Evolutionary conservation across 306 rosid species (phyloP), one percentile per base, ranked within the genome.

Genomic region (Sechiopsis laciniata): DNA sequence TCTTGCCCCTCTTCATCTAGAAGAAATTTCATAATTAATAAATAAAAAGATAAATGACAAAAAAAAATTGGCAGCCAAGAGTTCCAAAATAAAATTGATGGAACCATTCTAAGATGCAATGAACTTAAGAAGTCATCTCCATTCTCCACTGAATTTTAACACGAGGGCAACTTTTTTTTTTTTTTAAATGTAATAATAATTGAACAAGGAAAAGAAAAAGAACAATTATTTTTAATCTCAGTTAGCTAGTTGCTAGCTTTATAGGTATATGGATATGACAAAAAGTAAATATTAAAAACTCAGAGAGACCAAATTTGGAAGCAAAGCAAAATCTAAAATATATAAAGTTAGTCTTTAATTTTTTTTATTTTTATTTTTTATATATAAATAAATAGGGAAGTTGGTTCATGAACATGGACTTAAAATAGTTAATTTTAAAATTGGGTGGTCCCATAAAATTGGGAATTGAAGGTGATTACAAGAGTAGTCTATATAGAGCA

Each of bases 61-160:
- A 32, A 32, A 32, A 5, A 59, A 3, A 50, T 19, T 19, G 8
- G 72, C 72, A 42, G 73, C 37, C 73, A 67, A 37, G 73, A 48
- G n/a, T 19, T 67, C 7, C 54, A 42, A 66, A 66, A 11, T 37
- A 17, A 17, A 64, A 64, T 37, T 37, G 51, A 66, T 66, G 35
- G 55, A 66, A 40, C 11, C 72, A 66, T 67, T 12, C 29, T 19
- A 67, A 67, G 73, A 20, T 67, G 56, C 73, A 67, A 40, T 67
- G 73, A 67, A 67, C 73, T 67, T 46, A 46, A 46, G 17, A 45
- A 67, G 73, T 67, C 73, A 13, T 67, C 73, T 32, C 37, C 37
- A 32, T 32, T 32, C 5, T 67, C 45, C 73, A 19, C 1, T 67
- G 40, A 6, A 46, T 46, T 65, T 46, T 12, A 67, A 46, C 73